Base-by-base conservation (phyloP, 768 basidiomycete genomes). In the Auriscalpium orientale region DNA sequence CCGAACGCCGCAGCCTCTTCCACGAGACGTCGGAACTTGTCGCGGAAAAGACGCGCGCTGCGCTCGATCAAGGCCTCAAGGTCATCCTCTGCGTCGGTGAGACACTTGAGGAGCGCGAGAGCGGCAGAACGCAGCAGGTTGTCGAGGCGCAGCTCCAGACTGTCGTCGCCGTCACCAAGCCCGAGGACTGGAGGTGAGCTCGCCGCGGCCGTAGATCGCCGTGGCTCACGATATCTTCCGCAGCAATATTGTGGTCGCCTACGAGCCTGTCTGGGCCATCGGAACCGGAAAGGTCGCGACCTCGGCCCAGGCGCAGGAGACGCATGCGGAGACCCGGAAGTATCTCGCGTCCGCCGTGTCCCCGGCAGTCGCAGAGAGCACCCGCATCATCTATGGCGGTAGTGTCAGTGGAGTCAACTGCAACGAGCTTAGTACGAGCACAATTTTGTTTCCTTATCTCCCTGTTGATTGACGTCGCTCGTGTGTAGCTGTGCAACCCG, bases 191-290 rank as follows among this genome's bases (percentile, higher is more conserved):
- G 95, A 82, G 79, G 93, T 93, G 58, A 10, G 36, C 55, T 11
- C 16, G 35, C 48, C 6, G 21, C 38, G 40, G 3, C 20, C 28
- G 22, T 51, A 34, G 45, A 46, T 13, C n/a, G 18, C 7, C 16
- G 43, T 36, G 12, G 18, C 56, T 53, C 21, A 20, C 33, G 46
- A 18, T 21, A 44, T 36, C 22, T 20, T 45, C 20, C 40, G 35
- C 59, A 95, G 93, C 66, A 83, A 89, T 60, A 78, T 98, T 66
- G 95, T 99, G 56, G 79, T 99, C 65, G 97, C 97, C 18, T 99
- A 95, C 71, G 92, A 95, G 71, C 91, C 94, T 45, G 91, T 98
- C 16, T 98, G 97, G 95, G 95, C 97, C 36, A 98, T 98, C 70
- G 97, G 97, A 46, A 98, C 95, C 12, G 95, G 95, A 60, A 95